Conservation (phyloP, 805 yeast genomes). For the Zygotorulaspora danielsina region DNA sequence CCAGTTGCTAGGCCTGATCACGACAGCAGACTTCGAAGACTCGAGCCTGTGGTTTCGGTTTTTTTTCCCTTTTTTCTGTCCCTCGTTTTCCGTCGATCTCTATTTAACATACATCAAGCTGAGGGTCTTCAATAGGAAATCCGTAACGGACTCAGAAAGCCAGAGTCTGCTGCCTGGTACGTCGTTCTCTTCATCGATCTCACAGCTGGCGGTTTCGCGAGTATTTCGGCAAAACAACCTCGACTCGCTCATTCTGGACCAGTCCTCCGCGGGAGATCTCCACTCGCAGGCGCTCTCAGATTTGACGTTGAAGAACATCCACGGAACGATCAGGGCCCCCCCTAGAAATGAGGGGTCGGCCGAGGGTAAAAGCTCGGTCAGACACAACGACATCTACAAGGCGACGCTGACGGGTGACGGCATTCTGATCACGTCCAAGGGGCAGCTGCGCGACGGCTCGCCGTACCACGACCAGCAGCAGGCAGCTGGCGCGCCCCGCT, state of each 20-base stretch:
- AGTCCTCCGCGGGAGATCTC: slow-evolving; percentile 3
- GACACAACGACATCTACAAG: slow-evolving; percentile 14
- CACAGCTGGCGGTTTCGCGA: too few species aligned
- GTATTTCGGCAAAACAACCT: background rate
- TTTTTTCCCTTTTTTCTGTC: background rate
- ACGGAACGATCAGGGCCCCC: slow-evolving; percentile 12
- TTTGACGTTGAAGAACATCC: slow-evolving; percentile 12
- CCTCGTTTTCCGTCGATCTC: too few species aligned
- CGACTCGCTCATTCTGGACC: slow-evolving; percentile 4
- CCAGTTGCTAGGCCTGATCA: too few species aligned
- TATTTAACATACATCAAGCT: too few species aligned
- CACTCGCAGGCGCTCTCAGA: slow-evolving; percentile 10
- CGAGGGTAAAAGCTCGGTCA: too few species aligned
- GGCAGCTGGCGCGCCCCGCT: too few species aligned
- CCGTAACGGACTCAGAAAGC: slow-evolving; percentile 1
- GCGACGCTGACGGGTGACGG: slow-evolving; percentile 37
- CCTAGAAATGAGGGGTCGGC: slow-evolving; percentile 4
- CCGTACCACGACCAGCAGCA: slow-evolving; percentile 1
- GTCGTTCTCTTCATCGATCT: background rate
- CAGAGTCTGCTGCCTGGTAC: too few species aligned
- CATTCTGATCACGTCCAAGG: slow-evolving; percentile 34
- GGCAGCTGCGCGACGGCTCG: slow-evolving; percentile 2
- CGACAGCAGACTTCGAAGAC: too few species aligned
- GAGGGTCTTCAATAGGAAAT: background rate
- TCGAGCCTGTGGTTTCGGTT: background rate